Evolutionary conservation across 805 yeast species (phyloP), one percentile per base, ranked within the genome.

Genomic region (Candida caryicola): DNA sequence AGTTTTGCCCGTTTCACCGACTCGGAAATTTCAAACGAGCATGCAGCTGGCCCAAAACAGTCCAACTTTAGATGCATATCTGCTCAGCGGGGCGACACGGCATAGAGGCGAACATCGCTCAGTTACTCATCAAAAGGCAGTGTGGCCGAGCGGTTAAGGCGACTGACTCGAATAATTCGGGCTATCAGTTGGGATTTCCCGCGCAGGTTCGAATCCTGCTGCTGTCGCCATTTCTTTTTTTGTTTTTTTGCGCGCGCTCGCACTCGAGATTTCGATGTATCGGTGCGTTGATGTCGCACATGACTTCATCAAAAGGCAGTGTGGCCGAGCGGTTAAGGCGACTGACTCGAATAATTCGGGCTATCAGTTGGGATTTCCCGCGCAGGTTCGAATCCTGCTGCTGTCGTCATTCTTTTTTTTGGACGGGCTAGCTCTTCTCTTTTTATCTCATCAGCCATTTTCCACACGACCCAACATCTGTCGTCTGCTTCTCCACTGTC

Each of bases 191-290:
- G 46, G 46, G 46, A 44, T 42, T 44, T 44, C 47, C 47, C 47
- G 47, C 47, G 47, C 47, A 43, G 46, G 47, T 44, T 41, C 47
- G 47, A 44, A 34, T 44, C 46, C 46, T 41, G 47, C 47, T 33
- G 43, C 34, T 37, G 47, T 42, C 46, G 47, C 31, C 29, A 41
- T 37, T 29, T 29, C 27, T 37, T 33, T 31, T 19, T n/a, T 26
- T 35, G 21, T 7, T n/a, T n/a, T n/a, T n/a, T n/a, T n/a, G n/a
- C n/a, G n/a, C n/a, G n/a, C n/a, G n/a, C n/a, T n/a, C n/a, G n/a
- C n/a, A n/a, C n/a, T n/a, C n/a, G n/a, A n/a, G n/a, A n/a, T n/a
- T n/a, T n/a, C n/a, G n/a, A n/a, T n/a, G n/a, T n/a, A n/a, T n/a
- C n/a, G n/a, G n/a, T n/a, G n/a, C n/a, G n/a, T n/a, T n/a, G n/a